A percentile compares a stretch with the other conserved stretches of the same genome.
phyloP scores from a whole-genome alignment of 306 rosid genomes.

The Fragaria ananassa region DNA sequence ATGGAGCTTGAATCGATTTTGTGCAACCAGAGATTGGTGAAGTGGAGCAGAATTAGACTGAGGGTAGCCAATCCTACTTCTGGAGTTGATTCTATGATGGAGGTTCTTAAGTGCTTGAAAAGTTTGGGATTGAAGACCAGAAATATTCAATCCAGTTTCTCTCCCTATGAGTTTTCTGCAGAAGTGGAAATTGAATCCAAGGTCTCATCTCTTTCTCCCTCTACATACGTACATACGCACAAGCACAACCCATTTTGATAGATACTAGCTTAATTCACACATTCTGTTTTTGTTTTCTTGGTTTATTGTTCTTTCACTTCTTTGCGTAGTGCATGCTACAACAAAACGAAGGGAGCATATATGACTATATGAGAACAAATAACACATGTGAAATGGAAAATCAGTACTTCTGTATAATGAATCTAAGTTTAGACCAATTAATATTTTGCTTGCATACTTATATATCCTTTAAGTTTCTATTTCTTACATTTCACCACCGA shows the following conservation, averaged over 20 bases:
- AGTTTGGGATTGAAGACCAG: conserved; percentile 33
- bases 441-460: too few relatives aligned
- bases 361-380: neutral
- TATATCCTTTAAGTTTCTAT: too few relatives aligned
- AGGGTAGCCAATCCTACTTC: conserved; percentile 39
- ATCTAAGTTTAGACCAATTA: too few relatives aligned
- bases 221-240: neutral
- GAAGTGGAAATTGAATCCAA: conserved; percentile 35
- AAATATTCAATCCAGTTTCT: conserved; percentile 45
- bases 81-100: conserved; percentile 53
- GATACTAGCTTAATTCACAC: neutral
- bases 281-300: neutral
- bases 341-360: neutral
- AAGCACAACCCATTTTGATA: neutral
- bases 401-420: neutral
- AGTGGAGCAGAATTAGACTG: conserved; percentile 25
- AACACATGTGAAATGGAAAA: neutral
- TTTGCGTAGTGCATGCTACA: neutral
- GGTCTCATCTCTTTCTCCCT: conserved; percentile 18
- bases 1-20: conserved; percentile 35
- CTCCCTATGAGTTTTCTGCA: conserved; percentile 38
- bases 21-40: neutral
- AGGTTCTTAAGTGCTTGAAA: conserved; percentile 49
- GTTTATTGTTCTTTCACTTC: neutral
- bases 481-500: too few relatives aligned